phyloP scores from a whole-genome alignment of 306 rosid species.

The Urtica urens region DNA sequence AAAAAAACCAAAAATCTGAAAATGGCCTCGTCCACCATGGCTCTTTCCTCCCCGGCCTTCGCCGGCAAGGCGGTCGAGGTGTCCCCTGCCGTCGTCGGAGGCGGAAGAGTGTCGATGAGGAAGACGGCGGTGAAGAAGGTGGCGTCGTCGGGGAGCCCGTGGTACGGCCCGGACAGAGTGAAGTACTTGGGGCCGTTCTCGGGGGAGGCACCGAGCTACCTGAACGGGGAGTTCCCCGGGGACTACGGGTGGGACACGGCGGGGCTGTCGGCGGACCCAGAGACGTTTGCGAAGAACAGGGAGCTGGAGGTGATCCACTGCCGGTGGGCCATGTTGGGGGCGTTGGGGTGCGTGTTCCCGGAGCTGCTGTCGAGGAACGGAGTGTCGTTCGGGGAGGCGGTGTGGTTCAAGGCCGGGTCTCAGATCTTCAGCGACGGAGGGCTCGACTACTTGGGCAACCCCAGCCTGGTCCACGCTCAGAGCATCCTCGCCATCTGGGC shows the following conservation, averaged over 20 bases:
- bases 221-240: constrained; percentile 60
- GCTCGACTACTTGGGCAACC: constrained; percentile 57
- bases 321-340: constrained; percentile 58
- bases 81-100: constrained; percentile 21
- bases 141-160: constrained; percentile 53
- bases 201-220: constrained; percentile 61
- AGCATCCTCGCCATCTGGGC: constrained; percentile 63
- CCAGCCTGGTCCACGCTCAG: constrained; percentile 52
- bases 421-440: constrained; percentile 63
- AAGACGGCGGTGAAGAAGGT: constrained; percentile 26
- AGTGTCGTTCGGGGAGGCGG: constrained; percentile 29
- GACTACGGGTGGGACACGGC: constrained; percentile 89
- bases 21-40: constrained; percentile 75
- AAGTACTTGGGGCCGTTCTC: constrained; percentile 86
- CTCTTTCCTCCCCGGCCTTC: constrained; percentile 52
- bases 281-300: constrained; percentile 66
- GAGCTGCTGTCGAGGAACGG: constrained; percentile 60
- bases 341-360: constrained; percentile 68
- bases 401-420: constrained; percentile 59
- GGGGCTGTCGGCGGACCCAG: constrained; percentile 74
- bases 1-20: background rate
- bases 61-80: constrained; percentile 45
- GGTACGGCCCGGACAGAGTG: constrained; percentile 80
- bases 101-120: constrained; percentile 41
- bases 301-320: constrained; percentile 74